Conservation (phyloP, 176 grass and related monocot genomes). For the Musa beccarii region DNA sequence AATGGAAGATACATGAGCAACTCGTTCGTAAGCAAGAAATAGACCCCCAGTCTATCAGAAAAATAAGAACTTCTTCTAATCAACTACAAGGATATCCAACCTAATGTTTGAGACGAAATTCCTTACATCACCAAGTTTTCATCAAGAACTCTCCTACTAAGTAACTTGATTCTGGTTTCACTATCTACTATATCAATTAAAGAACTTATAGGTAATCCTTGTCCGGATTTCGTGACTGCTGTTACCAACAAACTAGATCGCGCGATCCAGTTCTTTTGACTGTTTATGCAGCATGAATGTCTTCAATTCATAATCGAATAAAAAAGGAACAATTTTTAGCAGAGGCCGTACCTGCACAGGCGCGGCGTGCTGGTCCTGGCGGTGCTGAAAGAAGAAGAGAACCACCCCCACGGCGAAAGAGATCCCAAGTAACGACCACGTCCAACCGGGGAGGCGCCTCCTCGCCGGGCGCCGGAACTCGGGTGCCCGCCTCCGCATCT, state of each 20-base stretch:
- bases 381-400: slow-evolving; percentile 91
- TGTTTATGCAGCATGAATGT: neutral
- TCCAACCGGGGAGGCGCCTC: slow-evolving; percentile 60
- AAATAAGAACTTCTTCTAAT: neutral
- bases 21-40: neutral
- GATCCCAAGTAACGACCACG: slow-evolving; percentile 81
- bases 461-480: slow-evolving; percentile 62
- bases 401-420: slow-evolving; percentile 62
- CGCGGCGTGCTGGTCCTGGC: slow-evolving; percentile 55
- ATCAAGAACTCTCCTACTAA: neutral
- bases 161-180: neutral
- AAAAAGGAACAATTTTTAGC: slow-evolving; percentile 16
- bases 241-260: neutral
- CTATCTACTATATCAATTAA: neutral
- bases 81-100: neutral
- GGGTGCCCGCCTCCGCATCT: slow-evolving; percentile 53
- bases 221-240: neutral
- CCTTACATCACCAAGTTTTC: neutral
- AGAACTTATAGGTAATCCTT: neutral
- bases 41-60: neutral
- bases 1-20: neutral
- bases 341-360: slow-evolving; percentile 41
- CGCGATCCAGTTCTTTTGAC: neutral
- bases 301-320: slow-evolving; percentile 13
- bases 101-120: neutral